Evolutionary conservation across 2,329 filamentous ascomycete species (phyloP).

Genomic region (Fusarium sp.): DNA sequence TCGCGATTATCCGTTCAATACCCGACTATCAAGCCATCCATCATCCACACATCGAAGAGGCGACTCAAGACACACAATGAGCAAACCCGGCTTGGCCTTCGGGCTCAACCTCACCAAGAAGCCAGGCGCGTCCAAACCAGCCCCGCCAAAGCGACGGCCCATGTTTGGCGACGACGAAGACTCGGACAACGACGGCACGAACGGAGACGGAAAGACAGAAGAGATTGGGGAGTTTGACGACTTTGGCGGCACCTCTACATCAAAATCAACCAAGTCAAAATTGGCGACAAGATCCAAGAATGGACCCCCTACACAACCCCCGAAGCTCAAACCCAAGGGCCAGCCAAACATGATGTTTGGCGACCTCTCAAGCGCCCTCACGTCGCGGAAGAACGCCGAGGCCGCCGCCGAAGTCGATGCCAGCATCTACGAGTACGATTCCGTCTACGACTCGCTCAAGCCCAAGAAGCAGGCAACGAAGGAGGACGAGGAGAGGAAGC

Average conservation of each 20-base stretch:
- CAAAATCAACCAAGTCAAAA: conserved; percentile 44
- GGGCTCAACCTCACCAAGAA: conserved; percentile 73
- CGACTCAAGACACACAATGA: conserved; percentile 49
- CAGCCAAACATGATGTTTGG: conserved; percentile 61
- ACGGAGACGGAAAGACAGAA: conserved; percentile 56
- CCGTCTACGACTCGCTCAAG: conserved; percentile 81
- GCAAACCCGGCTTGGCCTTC: conserved; percentile 60
- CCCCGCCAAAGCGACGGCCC: conserved; percentile 61
- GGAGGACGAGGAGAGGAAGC: conserved; percentile 67
- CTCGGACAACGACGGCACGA: conserved; percentile 61
- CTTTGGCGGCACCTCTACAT: conserved; percentile 45
- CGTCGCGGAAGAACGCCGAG: conserved; percentile 71
- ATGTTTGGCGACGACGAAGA: conserved; percentile 68
- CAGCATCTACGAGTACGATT: conserved; percentile 87
- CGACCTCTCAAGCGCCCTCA: conserved; percentile 73
- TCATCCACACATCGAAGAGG: background rate
- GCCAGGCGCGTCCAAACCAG: conserved; percentile 59
- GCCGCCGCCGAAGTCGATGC: conserved; percentile 75
- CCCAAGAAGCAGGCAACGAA: conserved; percentile 69
- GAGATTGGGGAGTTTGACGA: conserved; percentile 73
- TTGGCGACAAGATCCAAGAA: conserved; percentile 46
- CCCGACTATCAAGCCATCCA: background rate
- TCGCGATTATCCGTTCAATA: background rate
- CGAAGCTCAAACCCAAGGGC: conserved; percentile 58
- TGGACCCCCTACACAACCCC: conserved; percentile 49